Base-by-base conservation (phyloP, 768 basidiomycete genomes). In the Leucogyrophana mollusca region DNA sequence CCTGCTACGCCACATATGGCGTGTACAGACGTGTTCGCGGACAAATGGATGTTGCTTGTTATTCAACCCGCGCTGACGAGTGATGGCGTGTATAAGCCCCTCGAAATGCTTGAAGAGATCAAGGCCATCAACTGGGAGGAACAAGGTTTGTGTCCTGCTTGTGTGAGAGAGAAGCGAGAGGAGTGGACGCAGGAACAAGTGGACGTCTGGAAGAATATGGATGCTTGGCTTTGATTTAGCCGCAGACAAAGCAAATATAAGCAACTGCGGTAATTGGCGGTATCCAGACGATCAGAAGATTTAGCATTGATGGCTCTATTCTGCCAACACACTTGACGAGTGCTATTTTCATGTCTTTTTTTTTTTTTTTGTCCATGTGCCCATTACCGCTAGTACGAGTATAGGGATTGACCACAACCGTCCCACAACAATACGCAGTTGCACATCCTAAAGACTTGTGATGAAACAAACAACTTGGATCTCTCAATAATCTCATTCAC, bases 11-110 rank as follows among this genome's bases (percentile, higher is more conserved):
- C 71, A 2, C 88, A 89, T 57, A 87, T 87, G 85, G 66, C 66
- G 4, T 90, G 88, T 63, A 88, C 86, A 3, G 80, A 87, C 58
- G 66, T 78, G 0, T 73, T 90, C 45, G 88, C 87, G 1, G 83
- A 83, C 41, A 71, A 66, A 42, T 90, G 87, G 88, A 84, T 87
- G 77, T 49, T 71, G 18, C 68, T 79, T 32, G 84, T 90, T n/a
- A 82, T 85, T 32, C 69, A 78, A 40, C 83, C 82, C 9, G 85
- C 85, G 1, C 70, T 90, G 18, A 74, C 72, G 14, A 68, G 73
- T 45, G 76, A 77, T 46, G 83, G 84, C 6, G 78, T 87, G 22
- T 83, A 79, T 56, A 82, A 77, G 40, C 88, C 87, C 20, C 70
- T 90, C 18, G 86, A 90, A 68, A 83, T 82, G 21, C 70, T 90